These are phyloP conservation scores for Dovyalis caffra DNA, from an alignment of 345 rosid species.

Conservation along the genomic window DNA sequence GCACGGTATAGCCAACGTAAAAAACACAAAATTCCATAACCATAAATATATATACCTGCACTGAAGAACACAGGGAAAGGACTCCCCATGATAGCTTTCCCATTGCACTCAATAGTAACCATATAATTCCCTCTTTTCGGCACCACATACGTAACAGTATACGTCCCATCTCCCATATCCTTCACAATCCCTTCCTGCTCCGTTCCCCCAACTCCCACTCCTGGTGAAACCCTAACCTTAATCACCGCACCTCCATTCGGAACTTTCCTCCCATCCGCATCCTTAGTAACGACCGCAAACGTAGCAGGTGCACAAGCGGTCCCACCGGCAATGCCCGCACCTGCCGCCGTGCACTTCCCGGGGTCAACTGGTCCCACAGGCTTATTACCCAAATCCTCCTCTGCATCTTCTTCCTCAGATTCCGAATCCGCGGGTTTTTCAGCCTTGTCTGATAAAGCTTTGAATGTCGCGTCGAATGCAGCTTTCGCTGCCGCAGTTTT, in stretches of 20 bases:
- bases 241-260: conserved; percentile 70
- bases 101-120: conserved; percentile 86
- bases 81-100: conserved; percentile 85
- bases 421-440: conserved; percentile 52
- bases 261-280: conserved; percentile 81
- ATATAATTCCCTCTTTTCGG: conserved; percentile 98
- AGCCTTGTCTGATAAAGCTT: conserved; percentile 40
- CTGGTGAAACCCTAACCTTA: conserved; percentile 79
- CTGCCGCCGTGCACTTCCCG: conserved; percentile 77
- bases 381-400: conserved; percentile 55
- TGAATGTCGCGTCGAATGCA: conserved; percentile 95
- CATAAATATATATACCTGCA: conserved; percentile 48
- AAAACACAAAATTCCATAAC: background rate
- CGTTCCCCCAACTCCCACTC: conserved; percentile 89
- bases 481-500: conserved; percentile 93
- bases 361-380: conserved; percentile 95
- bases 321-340: conserved; percentile 91
- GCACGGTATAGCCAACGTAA: background rate
- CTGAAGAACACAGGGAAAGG: conserved; percentile 99
- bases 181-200: conserved; percentile 92
- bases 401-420: conserved; percentile 55
- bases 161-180: conserved; percentile 92
- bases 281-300: conserved; percentile 77
- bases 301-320: conserved; percentile 87
- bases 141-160: conserved; percentile 83